Conservation (phyloP, 192 early-diverging fungal species). For the Coemansia sp. region DNA sequence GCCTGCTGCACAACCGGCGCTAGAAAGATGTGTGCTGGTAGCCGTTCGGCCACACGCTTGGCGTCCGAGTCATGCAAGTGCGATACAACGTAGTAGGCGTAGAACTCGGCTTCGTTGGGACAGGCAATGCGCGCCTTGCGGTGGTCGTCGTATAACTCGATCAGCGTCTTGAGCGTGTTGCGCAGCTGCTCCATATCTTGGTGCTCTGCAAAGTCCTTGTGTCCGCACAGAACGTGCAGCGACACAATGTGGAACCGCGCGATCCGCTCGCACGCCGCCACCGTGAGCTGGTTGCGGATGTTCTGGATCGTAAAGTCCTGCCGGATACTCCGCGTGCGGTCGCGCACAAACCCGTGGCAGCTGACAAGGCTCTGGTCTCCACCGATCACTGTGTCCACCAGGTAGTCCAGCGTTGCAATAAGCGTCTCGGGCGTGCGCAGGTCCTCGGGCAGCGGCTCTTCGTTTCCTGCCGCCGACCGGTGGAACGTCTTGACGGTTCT, state of each 20-base stretch:
- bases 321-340: conserved; percentile 80
- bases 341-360: conserved; percentile 81
- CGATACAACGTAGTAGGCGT: conserved; percentile 81
- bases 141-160: conserved; percentile 85
- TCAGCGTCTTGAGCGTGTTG: conserved; percentile 82
- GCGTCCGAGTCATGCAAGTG: conserved; percentile 75
- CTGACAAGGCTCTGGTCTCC: conserved; percentile 57
- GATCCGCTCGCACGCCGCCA: conserved; percentile 75
- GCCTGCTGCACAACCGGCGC: conserved; percentile 69
- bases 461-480: conserved; percentile 81
- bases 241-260: conserved; percentile 85
- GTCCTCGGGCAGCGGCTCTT: conserved; percentile 84
- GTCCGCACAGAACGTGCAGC: conserved; percentile 69
- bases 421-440: conserved; percentile 78
- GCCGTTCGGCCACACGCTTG: conserved; percentile 60
- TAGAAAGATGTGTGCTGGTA: conserved; percentile 60
- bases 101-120: conserved; percentile 87
- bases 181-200: conserved; percentile 88
- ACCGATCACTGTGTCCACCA: conserved; percentile 58
- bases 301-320: conserved; percentile 90
- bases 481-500: conserved; percentile 81
- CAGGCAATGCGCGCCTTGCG: conserved; percentile 52
- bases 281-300: conserved; percentile 65
- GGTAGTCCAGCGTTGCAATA: conserved; percentile 63
- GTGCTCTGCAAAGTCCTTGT: conserved; percentile 67